Evolutionary conservation across 176 grass and related monocot species (phyloP), one percentile per base, ranked within the genome.

Genomic region (Hsuehochloa calcarea): DNA sequence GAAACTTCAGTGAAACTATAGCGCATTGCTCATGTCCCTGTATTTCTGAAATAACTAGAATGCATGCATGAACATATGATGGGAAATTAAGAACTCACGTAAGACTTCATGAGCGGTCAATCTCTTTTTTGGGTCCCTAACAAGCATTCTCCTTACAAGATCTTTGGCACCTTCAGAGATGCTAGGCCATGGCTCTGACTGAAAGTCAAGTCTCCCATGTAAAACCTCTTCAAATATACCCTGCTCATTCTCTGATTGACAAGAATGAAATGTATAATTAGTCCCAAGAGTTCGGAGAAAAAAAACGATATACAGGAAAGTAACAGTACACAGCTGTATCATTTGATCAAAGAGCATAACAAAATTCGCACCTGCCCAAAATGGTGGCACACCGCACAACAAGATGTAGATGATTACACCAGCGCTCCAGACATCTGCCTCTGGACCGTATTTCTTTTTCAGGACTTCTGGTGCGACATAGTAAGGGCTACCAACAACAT

Each of bases 221-320:
- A 97, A 81, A 82, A 97, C 92, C 83, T 97, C 91, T 55, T 97
- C 95, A 79, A 97, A 97, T 91, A 97, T 97, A 2, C 90, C 95
- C 83, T 97, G 95, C 90, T 97, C 95, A 12, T 85, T 87, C 92
- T 97, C 95, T 97, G 89, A 5, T 87, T 2, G 0, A 54, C 22
- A 67, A 64, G 58, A 60, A 51, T 11, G 23, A 0, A 74, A 31
- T 0, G 45, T 3, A 0, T 23, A n/a, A 9, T 87, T 13, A 83
- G 79, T 2, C 6, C 6, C 22, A 85, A 49, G 22, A 27, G 26
- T 26, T 35, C 1, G 8, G 43, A 8, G 8, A 17, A 6, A 8
- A 8, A 15, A 12, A 13, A 22, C 4, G 49, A 39, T 5, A 17
- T 3, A 27, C 2, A 43, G 19, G 2, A 15, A 61, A 23, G 5